Percentiles rank a stretch among this genome's conserved stretches.
Conservation (phyloP, 129 eudicot genomes). For the Glebionis coronaria region DNA sequence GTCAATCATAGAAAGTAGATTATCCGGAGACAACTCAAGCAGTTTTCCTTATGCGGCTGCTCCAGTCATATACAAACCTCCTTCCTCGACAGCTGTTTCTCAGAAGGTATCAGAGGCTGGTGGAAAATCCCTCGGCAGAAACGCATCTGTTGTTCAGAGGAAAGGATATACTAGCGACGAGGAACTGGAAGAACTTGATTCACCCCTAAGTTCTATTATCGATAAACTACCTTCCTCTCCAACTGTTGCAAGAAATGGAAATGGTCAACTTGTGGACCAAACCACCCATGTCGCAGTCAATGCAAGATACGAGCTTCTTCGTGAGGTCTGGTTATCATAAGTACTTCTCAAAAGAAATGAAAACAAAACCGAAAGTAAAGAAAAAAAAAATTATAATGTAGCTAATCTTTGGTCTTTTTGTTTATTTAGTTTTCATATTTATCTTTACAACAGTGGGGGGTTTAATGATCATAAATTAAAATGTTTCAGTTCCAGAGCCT, state of each 20-base stretch:
- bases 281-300: conserved; percentile 36
- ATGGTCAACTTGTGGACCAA: conserved; percentile 25
- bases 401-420: neutral
- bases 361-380: neutral
- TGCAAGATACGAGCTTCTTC: conserved; percentile 82
- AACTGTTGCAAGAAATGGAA: conserved; percentile 29
- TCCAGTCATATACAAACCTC: conserved; percentile 59
- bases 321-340: conserved; percentile 82
- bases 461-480: neutral
- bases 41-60: conserved; percentile 81
- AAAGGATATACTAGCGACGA: conserved; percentile 98
- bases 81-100: conserved; percentile 50
- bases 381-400: neutral
- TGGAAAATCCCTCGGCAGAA: conserved; percentile 46
- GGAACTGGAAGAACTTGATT: conserved; percentile 75
- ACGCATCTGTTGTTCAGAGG: conserved; percentile 57
- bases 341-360: neutral
- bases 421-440: neutral
- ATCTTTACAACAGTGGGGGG: conserved; percentile 16
- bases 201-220: conserved; percentile 56
- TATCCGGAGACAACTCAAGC: conserved; percentile 53
- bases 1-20: conserved; percentile 68
- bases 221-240: conserved; percentile 55
- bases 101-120: conserved; percentile 60
- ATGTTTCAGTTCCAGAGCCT: neutral